Evolutionary conservation across 441 rosid species (phyloP), one percentile per base, ranked within the genome.

Genomic region (Erysimum pusillum): DNA sequence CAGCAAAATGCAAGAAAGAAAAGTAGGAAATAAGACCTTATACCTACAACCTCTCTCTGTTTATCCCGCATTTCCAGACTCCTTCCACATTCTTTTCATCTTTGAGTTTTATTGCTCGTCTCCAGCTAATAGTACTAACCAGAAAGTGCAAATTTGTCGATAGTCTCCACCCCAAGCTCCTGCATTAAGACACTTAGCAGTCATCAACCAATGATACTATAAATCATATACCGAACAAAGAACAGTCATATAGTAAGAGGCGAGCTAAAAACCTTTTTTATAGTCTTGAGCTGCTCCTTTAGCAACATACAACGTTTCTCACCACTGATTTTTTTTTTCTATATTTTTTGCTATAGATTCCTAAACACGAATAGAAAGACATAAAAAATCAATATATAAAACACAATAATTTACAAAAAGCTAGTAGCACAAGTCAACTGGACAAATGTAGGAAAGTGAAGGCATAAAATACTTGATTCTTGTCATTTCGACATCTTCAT

Each of bases 261-360:
- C 22, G 38, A 74, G 61, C 45, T 15, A 59, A 61, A 67, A 81
- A 95, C 99, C 99, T 90, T 90, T 81, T 95, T 91, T 72, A 95
- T 93, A 51, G 98, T 96, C 86, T 89, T 93, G 60, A 95, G 95
- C 76, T 95, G 99, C 80, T 95, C 99, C 62, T 91, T 88, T 85
- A 95, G 84, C 83, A 95, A 85, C 77, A 84, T 84, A 15, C 91
- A 93, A 0, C 93, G 90, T 0, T 92, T 90, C 86, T 93, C 98
- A 28, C 93, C 93, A 63, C 95, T 91, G 73, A 95, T 25, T 84
- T 83, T 95, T 93, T 75, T 90, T 97, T 83, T 95, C 98, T 73
- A 90, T 87, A 70, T 94, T 91, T 85, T 90, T 95, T 20, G 97
- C 92, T 65, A 95, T 95, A 9, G 97, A 84, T 80, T 91, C 95